Percentiles rank a stretch among this genome's conserved stretches.
These are phyloP conservation scores for Excoecaria agallocha DNA, from an alignment of 345 rosid species.

Conservation along the genomic window DNA sequence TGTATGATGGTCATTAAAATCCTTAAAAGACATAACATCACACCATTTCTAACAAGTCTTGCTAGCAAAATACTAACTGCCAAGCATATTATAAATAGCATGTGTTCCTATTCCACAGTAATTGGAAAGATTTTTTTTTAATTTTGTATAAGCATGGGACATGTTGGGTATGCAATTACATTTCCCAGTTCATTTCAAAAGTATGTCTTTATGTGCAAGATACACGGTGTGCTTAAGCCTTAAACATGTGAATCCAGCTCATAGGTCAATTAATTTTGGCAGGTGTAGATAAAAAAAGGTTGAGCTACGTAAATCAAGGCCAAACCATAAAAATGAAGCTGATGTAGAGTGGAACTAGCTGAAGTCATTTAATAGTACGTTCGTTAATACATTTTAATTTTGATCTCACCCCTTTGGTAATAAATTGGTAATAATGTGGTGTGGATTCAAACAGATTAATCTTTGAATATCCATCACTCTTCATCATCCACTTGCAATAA, in stretches of 20 bases:
- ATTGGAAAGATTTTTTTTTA: not conserved
- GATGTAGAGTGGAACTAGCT: not conserved
- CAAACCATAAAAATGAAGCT: not conserved
- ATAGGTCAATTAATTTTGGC: slow-evolving; percentile 3
- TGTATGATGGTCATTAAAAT: not conserved
- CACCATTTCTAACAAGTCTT: not conserved
- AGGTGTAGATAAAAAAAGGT: not conserved
- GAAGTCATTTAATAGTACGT: not conserved
- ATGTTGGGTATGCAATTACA: too few species aligned
- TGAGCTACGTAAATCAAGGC: not conserved
- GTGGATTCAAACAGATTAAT: not conserved
- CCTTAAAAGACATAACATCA: not conserved
- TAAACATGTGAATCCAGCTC: slow-evolving; percentile 12
- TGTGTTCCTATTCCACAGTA: slow-evolving; percentile 3
- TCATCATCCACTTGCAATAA: slow-evolving; percentile 23
- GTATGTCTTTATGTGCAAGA: not conserved
- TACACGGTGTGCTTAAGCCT: not conserved
- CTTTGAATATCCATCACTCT: slow-evolving; percentile 22
- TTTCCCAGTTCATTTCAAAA: not conserved
- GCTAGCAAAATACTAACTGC: slow-evolving; percentile 21
- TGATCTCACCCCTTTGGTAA: not conserved
- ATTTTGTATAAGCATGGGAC: too few species aligned
- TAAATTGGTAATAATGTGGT: not conserved
- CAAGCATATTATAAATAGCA: slow-evolving; percentile 5
- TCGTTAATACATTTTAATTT: not conserved